Evolutionary conservation across 2,329 filamentous ascomycete genomes (phyloP).

Genomic region (Nakataea oryzae): DNA sequence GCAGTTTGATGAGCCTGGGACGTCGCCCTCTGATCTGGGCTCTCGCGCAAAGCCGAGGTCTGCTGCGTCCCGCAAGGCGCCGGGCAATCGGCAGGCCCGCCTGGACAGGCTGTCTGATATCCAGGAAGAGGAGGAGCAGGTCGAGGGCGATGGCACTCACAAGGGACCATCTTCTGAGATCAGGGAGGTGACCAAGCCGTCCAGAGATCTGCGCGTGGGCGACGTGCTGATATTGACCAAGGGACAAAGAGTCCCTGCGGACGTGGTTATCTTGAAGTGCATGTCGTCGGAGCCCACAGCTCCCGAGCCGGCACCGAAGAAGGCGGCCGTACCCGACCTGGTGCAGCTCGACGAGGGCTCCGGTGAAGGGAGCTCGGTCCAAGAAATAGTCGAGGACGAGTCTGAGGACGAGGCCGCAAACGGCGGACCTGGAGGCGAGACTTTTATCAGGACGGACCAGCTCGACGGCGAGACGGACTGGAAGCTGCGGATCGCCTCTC

Average conservation of each 20-base stretch:
- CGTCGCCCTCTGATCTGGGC: constrained; percentile 19
- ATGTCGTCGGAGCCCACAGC: constrained; percentile 16
- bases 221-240: constrained; percentile 91
- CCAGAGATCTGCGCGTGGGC: constrained; percentile 82
- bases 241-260: constrained; percentile 86
- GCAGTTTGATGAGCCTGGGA: constrained; percentile 50
- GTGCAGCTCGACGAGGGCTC: constrained; percentile 24
- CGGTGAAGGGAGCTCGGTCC: constrained; percentile 13
- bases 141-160: constrained; percentile 28
- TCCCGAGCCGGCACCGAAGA: constrained; percentile 18
- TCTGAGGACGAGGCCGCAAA: constrained; percentile 9
- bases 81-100: constrained; percentile 20
- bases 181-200: constrained; percentile 66
- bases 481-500: constrained; percentile 85
- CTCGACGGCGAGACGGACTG: constrained; percentile 97
- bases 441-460: constrained; percentile 95
- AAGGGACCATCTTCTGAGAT: constrained; percentile 36
- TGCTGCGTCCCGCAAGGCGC: constrained; percentile 19
- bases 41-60: constrained; percentile 37
- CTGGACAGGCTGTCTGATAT: constrained; percentile 50
- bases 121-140: constrained; percentile 55
- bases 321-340: constrained; percentile 23
- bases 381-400: constrained; percentile 20
- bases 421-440: constrained; percentile 58
- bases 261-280: constrained; percentile 87